These are phyloP conservation scores for Fistulinella prunicolor DNA, from an alignment of 768 basidiomycete genomes.

Conservation along the genomic window DNA sequence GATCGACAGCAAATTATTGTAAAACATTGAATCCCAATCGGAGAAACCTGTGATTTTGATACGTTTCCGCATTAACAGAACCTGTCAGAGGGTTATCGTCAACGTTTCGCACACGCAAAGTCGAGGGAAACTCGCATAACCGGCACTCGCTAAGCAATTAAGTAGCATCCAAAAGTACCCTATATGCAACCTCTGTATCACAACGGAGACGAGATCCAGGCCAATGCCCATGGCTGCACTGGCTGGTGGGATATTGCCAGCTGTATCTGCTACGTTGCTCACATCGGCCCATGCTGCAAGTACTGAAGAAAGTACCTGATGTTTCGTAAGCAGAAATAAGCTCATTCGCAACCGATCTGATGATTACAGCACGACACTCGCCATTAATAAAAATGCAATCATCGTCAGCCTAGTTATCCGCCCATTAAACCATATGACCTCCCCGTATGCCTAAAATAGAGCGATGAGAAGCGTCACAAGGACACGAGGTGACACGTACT, in stretches of 20 bases:
- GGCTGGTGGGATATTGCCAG: constrained; percentile 21
- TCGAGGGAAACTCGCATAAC: constrained; percentile 61
- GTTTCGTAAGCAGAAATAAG: not conserved
- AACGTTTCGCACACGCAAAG: constrained; percentile 3
- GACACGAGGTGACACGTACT: constrained; percentile 43
- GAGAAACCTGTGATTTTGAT: constrained; percentile 95
- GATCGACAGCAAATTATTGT: constrained; percentile 94
- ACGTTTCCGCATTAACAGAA: constrained; percentile 92
- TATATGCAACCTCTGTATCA: constrained; percentile 56
- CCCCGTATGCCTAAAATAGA: constrained; percentile 80
- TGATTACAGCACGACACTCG: constrained; percentile 28
- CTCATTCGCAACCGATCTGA: not conserved
- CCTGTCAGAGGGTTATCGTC: constrained; percentile 43
- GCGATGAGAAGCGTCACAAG: not conserved
- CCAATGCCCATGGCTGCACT: constrained; percentile 28
- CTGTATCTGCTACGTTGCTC: constrained; percentile 37
- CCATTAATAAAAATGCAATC: constrained; percentile 91
- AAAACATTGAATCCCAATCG: constrained; percentile 99
- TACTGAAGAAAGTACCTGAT: constrained; percentile 84
- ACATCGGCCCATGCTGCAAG: constrained; percentile 97
- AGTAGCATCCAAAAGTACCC: constrained; percentile 97
- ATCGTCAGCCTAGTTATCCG: constrained; percentile 84
- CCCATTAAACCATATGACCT: constrained; percentile 95
- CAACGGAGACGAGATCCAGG: constrained; percentile 39
- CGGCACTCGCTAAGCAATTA: constrained; percentile 88